phyloP scores from a whole-genome alignment of 768 basidiomycete genomes.

The Cystofilobasidium bisporidii region DNA sequence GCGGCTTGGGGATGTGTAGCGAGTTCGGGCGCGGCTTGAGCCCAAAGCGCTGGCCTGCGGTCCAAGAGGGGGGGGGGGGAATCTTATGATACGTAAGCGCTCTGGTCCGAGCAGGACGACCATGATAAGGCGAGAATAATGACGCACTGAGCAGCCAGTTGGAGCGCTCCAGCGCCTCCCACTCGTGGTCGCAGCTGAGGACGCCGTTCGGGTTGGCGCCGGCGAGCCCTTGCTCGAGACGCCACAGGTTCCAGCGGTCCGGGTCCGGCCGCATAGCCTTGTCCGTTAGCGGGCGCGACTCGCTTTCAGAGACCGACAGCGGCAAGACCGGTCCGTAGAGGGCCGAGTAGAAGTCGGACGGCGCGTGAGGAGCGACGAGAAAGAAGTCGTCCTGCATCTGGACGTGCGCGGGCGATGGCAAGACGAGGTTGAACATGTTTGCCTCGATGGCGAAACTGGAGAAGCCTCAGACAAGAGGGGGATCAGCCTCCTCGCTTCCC shows the following conservation, averaged over 20 bases:
- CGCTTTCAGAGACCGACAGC: not conserved
- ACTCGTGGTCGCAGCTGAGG: slow-evolving; percentile 3
- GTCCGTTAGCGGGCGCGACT: not conserved
- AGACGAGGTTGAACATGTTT: not conserved
- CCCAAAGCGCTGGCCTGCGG: not conserved
- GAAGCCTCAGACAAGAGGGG: not conserved
- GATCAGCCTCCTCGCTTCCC: too few relatives aligned
- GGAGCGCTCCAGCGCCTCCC: not conserved
- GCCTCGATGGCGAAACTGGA: slow-evolving; percentile 4
- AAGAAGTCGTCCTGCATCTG: slow-evolving; percentile 7
- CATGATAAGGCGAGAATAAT: not conserved
- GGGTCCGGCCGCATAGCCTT: not conserved
- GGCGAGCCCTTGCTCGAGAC: not conserved
- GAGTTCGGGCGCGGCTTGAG: not conserved
- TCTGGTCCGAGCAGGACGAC: too few relatives aligned
- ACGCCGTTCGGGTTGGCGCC: not conserved
- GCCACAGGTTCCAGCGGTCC: not conserved
- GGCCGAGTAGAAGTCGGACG: not conserved
- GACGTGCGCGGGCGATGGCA: not conserved
- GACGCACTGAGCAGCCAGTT: slow-evolving; percentile 1
- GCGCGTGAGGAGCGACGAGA: not conserved
- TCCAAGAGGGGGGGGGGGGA: not conserved
- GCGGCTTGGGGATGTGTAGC: not conserved
- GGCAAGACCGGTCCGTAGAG: slow-evolving; percentile 5
- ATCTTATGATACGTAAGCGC: too few relatives aligned